Evolutionary conservation across 345 rosid genomes (phyloP).

Genomic region (Populus simonii): DNA sequence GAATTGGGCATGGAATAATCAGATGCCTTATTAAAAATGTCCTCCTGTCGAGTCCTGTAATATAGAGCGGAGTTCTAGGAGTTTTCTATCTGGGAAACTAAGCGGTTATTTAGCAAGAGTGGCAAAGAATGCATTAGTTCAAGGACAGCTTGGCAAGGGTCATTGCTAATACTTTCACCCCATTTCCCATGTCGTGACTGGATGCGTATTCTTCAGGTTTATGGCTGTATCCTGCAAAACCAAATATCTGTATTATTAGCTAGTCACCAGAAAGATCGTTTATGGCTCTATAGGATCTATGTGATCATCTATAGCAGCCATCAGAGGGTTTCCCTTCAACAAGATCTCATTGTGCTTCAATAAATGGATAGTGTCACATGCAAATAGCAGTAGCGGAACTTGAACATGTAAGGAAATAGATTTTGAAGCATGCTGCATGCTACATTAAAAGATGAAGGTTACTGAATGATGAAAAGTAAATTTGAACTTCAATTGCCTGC

Average conservation of each 20-base stretch:
- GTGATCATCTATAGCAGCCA: neutral
- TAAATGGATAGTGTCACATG: neutral
- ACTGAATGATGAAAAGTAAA: neutral
- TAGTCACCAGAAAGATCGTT: neutral
- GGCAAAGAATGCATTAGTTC: slow-evolving; percentile 17
- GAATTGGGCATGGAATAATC: too few relatives aligned
- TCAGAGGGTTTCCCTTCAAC: neutral
- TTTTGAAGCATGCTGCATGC: neutral
- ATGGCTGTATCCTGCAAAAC: slow-evolving; percentile 85
- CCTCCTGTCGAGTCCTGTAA: neutral
- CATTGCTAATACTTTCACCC: slow-evolving; percentile 75
- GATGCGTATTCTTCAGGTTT: slow-evolving; percentile 87
- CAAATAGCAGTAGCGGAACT: neutral
- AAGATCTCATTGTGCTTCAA: neutral
- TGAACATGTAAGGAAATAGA: neutral
- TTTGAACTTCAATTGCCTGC: neutral
- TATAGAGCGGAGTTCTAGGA: neutral
- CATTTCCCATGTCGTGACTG: slow-evolving; percentile 62
- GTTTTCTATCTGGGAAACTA: neutral
- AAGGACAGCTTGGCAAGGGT: slow-evolving; percentile 69
- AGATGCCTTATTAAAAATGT: neutral
- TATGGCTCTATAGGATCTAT: neutral
- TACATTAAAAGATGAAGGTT: neutral
- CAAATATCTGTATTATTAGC: slow-evolving; percentile 5
- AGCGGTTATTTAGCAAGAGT: neutral